Evolutionary conservation across 2,329 filamentous ascomycete species (phyloP), one percentile per base, ranked within the genome.

Genomic region (Epichloe elymi): DNA sequence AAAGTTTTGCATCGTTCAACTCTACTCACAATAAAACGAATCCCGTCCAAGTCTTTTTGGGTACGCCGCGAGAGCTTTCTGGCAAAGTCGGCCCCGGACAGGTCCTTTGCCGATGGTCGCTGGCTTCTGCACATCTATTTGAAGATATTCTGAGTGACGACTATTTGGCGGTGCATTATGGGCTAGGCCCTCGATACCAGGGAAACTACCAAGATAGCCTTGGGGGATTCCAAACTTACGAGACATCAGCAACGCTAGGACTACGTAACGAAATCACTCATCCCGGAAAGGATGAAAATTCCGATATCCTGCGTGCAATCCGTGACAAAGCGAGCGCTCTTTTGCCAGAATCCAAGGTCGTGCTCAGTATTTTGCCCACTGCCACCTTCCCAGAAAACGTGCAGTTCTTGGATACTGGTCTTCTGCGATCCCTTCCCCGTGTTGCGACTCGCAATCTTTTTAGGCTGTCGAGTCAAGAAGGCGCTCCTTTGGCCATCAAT

Each of bases 191-290:
- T 23, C 82, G 88, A 46, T 98, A 98, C 59, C 84, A 88, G 61
- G 93, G 93, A 15, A 98, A 98, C 63, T 95, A 95, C 59, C 93
- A 98, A 67, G 93, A 98, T 62, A 93, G 88, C 58, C 76, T 98
- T 14, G 93, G 94, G 5, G 5, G 91, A 89, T 2, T 98, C 61
- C 89, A 97, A 63, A 98, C 94, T 0, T 98, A 98, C 63, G 82
- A 86, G 60, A 91, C 93, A 6, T 97, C 93, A 1, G 91, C 93
- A 7, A 83, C 87, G 50, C 72, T 98, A 39, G 93, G 94, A 53
- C 76, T 96, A 49, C 85, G 91, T 44, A 97, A 97, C 60, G 93
- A 98, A 62, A 80, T 89, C 48, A 75, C 95, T 38, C 87, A 95
- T 65, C 85, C 88, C 1, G 90, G 89, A 12, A 94, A 89, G 62